Base-by-base conservation (phyloP, 805 yeast genomes). In the Saccharomycopsis fodiens region DNA sequence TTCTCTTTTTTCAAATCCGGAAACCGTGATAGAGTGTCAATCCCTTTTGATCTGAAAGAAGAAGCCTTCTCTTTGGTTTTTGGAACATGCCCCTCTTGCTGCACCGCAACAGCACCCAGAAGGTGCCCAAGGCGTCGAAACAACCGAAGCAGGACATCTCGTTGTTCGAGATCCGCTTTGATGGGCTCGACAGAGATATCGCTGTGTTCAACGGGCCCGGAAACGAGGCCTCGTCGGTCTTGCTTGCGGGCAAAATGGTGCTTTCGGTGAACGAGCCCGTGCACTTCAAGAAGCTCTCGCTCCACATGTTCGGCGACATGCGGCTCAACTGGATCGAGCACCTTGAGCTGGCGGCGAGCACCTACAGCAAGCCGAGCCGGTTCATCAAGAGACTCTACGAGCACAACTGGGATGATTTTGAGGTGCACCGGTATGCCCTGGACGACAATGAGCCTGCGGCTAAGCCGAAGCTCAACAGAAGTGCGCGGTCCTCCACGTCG, bases 181-280 rank as follows among this genome's bases (percentile, higher is more conserved):
- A 76, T 42, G 77, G 86, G 21, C 60, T 73, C 2, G 94, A 85
- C 36, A 81, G 79, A 52, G 93, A 87, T 57, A 91, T 89, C 7
- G 63, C 91, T 3, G 74, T 93, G 6, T 62, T 91, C 27, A 82
- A 87, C 54, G 98, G 98, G 1, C 58, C 82, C 1, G 78, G 82
- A 4, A 70, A 73, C 30, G 89, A 82, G 43, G 95, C 97, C 0
- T 72, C 86, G 0, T 79, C 95, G 1, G 85, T 78, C 2, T 65
- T 83, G 4, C 62, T 93, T 22, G 66, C 82, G 1, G 98, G 98
- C 3, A 78, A 77, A 8, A 79, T 93, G 20, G 88, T 82, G 1
- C 63, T 93, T 21, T 73, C 89, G 1, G 77, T 85, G 1, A 69
- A 72, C 10, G 97, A 91, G 53, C 85, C 95, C 2, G 65, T 86